A percentile compares a stretch with the other conserved stretches of the same genome.
phyloP scores from a whole-genome alignment of 1,284 basidiomycete genomes.

The Cutaneotrichosporon curvatum region DNA sequence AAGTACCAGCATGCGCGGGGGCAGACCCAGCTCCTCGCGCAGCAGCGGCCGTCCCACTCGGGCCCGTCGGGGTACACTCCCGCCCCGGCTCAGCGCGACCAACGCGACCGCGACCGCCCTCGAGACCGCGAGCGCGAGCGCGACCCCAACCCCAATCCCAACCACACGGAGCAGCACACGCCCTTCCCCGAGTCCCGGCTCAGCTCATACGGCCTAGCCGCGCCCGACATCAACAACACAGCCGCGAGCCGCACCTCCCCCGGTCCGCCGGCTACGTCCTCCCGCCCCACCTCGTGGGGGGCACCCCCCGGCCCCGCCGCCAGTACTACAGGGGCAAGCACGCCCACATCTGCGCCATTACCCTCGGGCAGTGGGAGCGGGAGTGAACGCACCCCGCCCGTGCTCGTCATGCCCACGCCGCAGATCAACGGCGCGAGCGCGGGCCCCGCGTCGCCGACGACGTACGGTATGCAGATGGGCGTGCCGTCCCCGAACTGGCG shows the following conservation, averaged over 20 bases:
- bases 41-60: constrained; percentile 1
- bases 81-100: neutral
- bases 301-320: neutral
- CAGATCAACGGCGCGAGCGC: constrained; percentile 14
- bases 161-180: too few relatives aligned
- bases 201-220: neutral
- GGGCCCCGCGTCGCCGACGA: neutral
- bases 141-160: too few relatives aligned
- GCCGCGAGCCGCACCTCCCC: neutral
- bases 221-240: constrained; percentile 2
- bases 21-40: neutral
- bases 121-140: too few relatives aligned
- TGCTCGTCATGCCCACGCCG: constrained; percentile 12
- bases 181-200: neutral
- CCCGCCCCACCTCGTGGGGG: constrained; percentile 6
- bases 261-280: neutral
- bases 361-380: neutral
- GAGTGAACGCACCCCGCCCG: neutral
- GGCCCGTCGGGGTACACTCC: neutral
- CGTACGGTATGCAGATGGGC: neutral
- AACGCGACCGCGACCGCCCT: neutral
- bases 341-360: too few relatives aligned
- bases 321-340: neutral
- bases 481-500: constrained; percentile 24
- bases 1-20: constrained; percentile 52